Percentiles rank a stretch among this genome's conserved stretches.
phyloP scores from a whole-genome alignment of 179 eudicot species.

The Corrigiola litoralis region DNA sequence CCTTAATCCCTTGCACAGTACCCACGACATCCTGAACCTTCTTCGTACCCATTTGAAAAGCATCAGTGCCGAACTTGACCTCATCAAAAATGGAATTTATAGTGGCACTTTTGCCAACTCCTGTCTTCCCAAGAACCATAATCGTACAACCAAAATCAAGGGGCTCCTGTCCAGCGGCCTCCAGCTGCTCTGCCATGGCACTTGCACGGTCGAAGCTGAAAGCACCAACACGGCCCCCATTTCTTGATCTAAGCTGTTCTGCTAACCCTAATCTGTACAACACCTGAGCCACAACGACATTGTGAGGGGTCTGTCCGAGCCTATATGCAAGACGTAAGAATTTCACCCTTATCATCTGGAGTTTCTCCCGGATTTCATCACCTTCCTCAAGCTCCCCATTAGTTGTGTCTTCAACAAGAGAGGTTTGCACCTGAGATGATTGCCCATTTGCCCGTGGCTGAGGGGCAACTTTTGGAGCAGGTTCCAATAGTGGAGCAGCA shows the following conservation, averaged over 20 bases:
- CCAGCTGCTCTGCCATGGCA: constrained; percentile 91
- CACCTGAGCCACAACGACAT: constrained; percentile 95
- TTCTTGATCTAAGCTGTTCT: constrained; percentile 86
- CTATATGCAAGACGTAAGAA: constrained; percentile 90
- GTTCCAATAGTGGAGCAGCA: constrained; percentile 68
- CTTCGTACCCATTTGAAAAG: constrained; percentile 70
- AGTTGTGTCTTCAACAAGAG: constrained; percentile 52
- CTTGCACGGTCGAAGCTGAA: constrained; percentile 95
- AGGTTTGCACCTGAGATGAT: constrained; percentile 45
- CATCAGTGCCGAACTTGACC: constrained; percentile 67
- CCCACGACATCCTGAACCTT: constrained; percentile 90
- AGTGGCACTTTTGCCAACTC: constrained; percentile 96
- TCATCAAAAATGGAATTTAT: constrained; percentile 91
- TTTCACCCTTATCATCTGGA: constrained; percentile 91
- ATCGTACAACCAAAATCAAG: constrained; percentile 87
- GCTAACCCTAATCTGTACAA: constrained; percentile 88
- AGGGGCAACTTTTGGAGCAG: constrained; percentile 61
- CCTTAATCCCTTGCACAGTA: constrained; percentile 88
- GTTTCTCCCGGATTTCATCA: constrained; percentile 91
- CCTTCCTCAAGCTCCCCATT: constrained; percentile 76
- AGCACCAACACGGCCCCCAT: constrained; percentile 72
- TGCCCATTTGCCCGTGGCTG: constrained; percentile 70
- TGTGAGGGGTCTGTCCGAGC: constrained; percentile 94
- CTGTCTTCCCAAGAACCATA: constrained; percentile 90
- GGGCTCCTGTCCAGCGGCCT: constrained; percentile 75